Evolutionary conservation across 257 asterid species (phyloP), one percentile per base, ranked within the genome.

Genomic region (Nicotiana tomentosiformis): DNA sequence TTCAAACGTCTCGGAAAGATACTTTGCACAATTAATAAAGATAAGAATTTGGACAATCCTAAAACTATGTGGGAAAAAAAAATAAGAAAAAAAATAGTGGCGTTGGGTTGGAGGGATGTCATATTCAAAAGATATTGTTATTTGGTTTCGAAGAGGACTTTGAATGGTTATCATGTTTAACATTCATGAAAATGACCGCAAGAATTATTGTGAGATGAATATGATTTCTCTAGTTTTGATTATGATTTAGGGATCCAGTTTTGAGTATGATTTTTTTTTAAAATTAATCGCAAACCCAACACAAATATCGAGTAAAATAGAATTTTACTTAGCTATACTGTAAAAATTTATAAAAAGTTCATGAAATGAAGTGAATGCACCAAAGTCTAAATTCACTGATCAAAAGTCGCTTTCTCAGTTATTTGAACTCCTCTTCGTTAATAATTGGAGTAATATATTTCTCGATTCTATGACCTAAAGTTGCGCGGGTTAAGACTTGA

Each of bases 141-240:
- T 66, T 66, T 66, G 9, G 18, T 15, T 32, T 5, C 9, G 12
- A n/a, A 7, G 4, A 10, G 64, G 77, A 68, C 53, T 68, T 68
- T 35, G 55, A 35, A 69, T 69, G 1, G 17, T 10, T 37, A 69
- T 69, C 32, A 69, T 4, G 9, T 2, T 43, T 6, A 55, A 55
- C 20, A 15, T 55, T 6, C 61, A 55, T 55, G 20, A 55, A 55
- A 55, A 17, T 43, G 51, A 43, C 1, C 9, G 0, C 9, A 43
- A 43, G 0, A 0, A 43, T 43, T 43, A 2, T 1, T 0, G 3
- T 43, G 11, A 0, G 11, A 43, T 1, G 0, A 0, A 43, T 43
- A 43, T 0, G 2, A 43, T 43, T 0, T 10, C 51, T 43, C 2
- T 3, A 9, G 4, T 0, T 43, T 43, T 43, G 3, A 9, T 9